Percentiles rank a stretch among this genome's conserved stretches.
phyloP scores from a whole-genome alignment of 441 rosid genomes.

The Brassica hybrid region DNA sequence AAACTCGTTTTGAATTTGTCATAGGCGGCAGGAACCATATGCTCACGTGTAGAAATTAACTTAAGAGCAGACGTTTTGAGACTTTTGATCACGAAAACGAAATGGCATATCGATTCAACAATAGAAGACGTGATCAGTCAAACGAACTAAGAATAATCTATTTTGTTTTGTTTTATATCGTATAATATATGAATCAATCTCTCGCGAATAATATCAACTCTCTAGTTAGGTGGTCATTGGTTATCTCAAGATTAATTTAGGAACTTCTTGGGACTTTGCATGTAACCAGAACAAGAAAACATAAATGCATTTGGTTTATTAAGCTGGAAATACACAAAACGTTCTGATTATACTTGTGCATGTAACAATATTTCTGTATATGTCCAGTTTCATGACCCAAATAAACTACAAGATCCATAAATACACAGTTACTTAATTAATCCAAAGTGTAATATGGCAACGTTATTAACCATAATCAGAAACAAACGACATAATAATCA shows the following conservation, averaged over 20 bases:
- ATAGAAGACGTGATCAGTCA: constrained; percentile 13
- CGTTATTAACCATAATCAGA: neutral
- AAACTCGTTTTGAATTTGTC: neutral
- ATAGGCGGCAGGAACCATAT: constrained; percentile 17
- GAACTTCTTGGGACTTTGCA: too few relatives aligned
- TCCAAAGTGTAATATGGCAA: too few relatives aligned
- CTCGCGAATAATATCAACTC: neutral
- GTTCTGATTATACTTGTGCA: too few relatives aligned
- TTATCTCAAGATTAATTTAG: too few relatives aligned
- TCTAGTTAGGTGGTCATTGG: too few relatives aligned
- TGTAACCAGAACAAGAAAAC: neutral
- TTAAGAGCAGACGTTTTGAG: constrained; percentile 7
- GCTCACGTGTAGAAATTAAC: constrained; percentile 7
- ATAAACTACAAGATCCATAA: neutral
- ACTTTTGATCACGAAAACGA: constrained; percentile 18
- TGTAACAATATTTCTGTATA: neutral
- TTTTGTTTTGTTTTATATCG: neutral
- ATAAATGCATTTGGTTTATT: neutral
- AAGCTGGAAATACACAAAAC: neutral
- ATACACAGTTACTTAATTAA: neutral
- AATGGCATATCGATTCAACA: neutral
- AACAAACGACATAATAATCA: neutral
- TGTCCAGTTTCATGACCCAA: neutral
- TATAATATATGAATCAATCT: neutral
- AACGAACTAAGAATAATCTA: neutral